A percentile compares a stretch with the other conserved stretches of the same genome.
phyloP scores from a whole-genome alignment of 108 stramenopile genomes.

The Cylindrotheca closterium region DNA sequence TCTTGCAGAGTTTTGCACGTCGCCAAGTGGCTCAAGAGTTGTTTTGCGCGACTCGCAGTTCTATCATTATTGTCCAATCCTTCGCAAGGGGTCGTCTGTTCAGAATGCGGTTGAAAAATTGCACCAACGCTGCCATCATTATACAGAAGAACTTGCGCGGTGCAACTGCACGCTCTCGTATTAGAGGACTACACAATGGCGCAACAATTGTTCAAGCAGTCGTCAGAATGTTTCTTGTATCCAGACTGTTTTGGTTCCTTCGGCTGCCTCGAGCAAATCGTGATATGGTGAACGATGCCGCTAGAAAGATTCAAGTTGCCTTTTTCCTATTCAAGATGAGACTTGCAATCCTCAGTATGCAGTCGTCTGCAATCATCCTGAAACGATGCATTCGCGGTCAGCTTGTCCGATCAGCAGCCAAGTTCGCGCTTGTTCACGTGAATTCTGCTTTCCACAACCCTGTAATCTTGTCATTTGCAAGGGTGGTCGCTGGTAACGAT shows the following conservation, averaged over 20 bases:
- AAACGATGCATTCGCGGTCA: slow-evolving; percentile 27
- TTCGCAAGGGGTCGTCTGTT: background rate
- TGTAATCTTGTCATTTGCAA: background rate
- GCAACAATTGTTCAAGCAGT: slow-evolving; percentile 15
- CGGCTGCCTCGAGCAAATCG: background rate
- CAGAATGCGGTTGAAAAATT: background rate
- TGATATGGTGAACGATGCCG: slow-evolving; percentile 6
- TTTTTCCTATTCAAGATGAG: slow-evolving; percentile 28
- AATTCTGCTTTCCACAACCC: slow-evolving; percentile 11
- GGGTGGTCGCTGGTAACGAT: slow-evolving; percentile 6
- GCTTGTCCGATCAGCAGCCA: slow-evolving; percentile 19
- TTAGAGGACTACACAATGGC: background rate
- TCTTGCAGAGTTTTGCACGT: background rate
- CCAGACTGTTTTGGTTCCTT: slow-evolving; percentile 4
- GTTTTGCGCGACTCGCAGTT: background rate
- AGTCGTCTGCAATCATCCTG: slow-evolving; percentile 26
- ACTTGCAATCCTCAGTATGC: slow-evolving; percentile 12
- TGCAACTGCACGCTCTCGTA: background rate
- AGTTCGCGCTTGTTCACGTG: slow-evolving; percentile 25
- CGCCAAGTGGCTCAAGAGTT: background rate
- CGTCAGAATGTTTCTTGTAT: background rate
- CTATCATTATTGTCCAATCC: slow-evolving; percentile 1
- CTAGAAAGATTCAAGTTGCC: slow-evolving; percentile 17
- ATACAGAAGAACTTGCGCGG: slow-evolving; percentile 8
- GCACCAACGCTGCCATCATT: background rate